Base-by-base conservation (phyloP, 1,284 basidiomycete genomes). In the Mycena citricolor region DNA sequence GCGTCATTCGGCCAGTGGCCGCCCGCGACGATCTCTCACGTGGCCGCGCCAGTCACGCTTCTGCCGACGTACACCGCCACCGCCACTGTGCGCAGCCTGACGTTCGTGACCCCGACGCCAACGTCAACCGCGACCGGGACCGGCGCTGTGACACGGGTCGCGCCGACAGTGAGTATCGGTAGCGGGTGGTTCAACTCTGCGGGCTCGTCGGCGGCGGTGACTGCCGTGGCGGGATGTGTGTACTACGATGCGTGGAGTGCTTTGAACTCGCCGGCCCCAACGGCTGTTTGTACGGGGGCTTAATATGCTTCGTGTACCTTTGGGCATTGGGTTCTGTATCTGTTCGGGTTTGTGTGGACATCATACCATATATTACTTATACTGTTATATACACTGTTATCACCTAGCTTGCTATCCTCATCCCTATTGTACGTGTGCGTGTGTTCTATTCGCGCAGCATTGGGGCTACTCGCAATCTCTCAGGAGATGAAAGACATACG, bases 151-250 rank as follows among this genome's bases (percentile, higher is more conserved):
- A 61, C 69, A 20, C 57, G 30, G 13, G 66, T 63, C 8, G 57
- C 60, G 31, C 55, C 60, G 14, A 71, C 71, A 6, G 70, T 73
- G 39, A 65, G 63, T 50, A 61, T 70, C 1, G 81, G 79, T 8
- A 67, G 70, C 47, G 86, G 85, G 10, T 90, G 86, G 87, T 63
- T 64, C 24, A 71, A 83, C 54, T 26, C 66, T 8, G 47, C 57
- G 43, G 81, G 79, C 57, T 74, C 65, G 28, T 62, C 62, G 8
- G 44, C 59, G 33, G 66, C 65, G 45, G 69, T 70, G 26, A 74
- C 71, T 7, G 52, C 70, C 11, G 67, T 80, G 36, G 53, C 63
- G 22, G 74, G 73, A n/a, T 81, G 79, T 52, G 63, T 54, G 42
- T 81, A 71, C 54, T 71, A 71, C 23, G 59, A 74, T 42, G 65